Evolutionary conservation across 768 basidiomycete genomes (phyloP).

Genomic region (Leucocoprinus sp.): DNA sequence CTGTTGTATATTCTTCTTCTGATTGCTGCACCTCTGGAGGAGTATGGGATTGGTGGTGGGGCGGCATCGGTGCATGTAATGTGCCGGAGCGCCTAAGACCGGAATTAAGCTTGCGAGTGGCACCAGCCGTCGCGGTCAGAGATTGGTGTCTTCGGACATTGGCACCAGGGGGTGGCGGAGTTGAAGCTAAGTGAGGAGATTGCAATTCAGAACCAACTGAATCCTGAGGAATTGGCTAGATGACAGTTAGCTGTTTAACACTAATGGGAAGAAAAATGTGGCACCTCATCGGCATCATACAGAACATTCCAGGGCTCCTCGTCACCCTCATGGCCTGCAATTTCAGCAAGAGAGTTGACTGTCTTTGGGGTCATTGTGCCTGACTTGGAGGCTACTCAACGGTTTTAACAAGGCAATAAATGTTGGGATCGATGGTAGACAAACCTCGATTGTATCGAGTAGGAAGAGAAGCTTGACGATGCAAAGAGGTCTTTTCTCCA

Average conservation of each 20-base stretch:
- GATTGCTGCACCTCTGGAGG: slow-evolving; percentile 32
- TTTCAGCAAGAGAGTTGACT: slow-evolving; percentile 77
- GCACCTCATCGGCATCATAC: slow-evolving; percentile 56
- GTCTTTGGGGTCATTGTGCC: slow-evolving; percentile 63
- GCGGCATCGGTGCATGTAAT: slow-evolving; percentile 43
- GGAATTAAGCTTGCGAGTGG: slow-evolving; percentile 37
- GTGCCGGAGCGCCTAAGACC: slow-evolving; percentile 74
- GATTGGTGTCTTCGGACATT: slow-evolving; percentile 76
- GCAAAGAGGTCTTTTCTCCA: slow-evolving; percentile 73
- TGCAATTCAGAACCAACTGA: slow-evolving; percentile 21
- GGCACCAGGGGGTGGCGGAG: slow-evolving; percentile 65
- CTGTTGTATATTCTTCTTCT: slow-evolving; percentile 39
- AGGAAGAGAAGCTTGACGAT: slow-evolving; percentile 75
- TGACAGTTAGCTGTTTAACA: slow-evolving; percentile 12
- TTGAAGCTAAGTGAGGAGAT: slow-evolving; percentile 50
- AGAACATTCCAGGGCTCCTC: slow-evolving; percentile 83
- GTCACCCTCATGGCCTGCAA: slow-evolving; percentile 80
- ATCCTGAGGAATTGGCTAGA: slow-evolving; percentile 36
- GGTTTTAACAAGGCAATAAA: slow-evolving; percentile 14
- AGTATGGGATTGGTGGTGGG: slow-evolving; percentile 30
- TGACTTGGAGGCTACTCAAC: slow-evolving; percentile 28
- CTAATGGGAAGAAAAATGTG: slow-evolving; percentile 14
- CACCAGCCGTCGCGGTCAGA: slow-evolving; percentile 53
- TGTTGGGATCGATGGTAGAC: slow-evolving; percentile 16
- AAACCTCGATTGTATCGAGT: slow-evolving; percentile 73